Conservation (phyloP, 352 stramenopile genomes). For the Chloridella minuta region DNA sequence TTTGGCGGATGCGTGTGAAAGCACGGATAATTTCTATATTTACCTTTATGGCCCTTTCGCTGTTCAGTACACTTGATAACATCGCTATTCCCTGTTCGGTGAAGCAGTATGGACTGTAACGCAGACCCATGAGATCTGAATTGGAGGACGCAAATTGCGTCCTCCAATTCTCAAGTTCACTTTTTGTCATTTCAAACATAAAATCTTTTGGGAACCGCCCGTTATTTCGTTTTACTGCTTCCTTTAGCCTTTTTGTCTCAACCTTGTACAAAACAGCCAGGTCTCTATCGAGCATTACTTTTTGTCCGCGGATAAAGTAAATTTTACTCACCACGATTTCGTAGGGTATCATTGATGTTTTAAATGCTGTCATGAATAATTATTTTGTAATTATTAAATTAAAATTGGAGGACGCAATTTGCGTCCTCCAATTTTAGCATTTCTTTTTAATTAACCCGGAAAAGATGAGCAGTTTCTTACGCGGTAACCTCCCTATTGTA, state of each 20-base stretch:
- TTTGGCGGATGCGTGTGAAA: neutral
- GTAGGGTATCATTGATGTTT: neutral
- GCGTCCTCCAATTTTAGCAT: neutral
- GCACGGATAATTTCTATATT: neutral
- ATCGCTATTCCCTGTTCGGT: neutral
- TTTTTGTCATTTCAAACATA: neutral
- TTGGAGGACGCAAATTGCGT: neutral
- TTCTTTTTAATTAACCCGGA: too few relatives aligned
- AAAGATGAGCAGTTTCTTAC: too few relatives aligned
- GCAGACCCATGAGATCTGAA: too few relatives aligned
- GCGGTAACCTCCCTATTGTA: too few relatives aligned
- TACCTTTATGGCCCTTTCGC: neutral
- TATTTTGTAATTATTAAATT: too few relatives aligned
- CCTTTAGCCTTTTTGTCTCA: neutral
- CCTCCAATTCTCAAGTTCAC: neutral
- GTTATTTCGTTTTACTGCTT: neutral
- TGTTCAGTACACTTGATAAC: neutral
- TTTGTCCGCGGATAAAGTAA: neutral
- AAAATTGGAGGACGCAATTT: neutral
- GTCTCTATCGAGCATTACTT: neutral
- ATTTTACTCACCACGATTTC: neutral
- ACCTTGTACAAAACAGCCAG: neutral
- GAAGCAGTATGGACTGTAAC: neutral
- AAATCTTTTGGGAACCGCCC: neutral
- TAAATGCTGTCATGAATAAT: too few relatives aligned